phyloP scores from a whole-genome alignment of 2,329 filamentous ascomycete genomes.

The Tolypocladium tropicale region DNA sequence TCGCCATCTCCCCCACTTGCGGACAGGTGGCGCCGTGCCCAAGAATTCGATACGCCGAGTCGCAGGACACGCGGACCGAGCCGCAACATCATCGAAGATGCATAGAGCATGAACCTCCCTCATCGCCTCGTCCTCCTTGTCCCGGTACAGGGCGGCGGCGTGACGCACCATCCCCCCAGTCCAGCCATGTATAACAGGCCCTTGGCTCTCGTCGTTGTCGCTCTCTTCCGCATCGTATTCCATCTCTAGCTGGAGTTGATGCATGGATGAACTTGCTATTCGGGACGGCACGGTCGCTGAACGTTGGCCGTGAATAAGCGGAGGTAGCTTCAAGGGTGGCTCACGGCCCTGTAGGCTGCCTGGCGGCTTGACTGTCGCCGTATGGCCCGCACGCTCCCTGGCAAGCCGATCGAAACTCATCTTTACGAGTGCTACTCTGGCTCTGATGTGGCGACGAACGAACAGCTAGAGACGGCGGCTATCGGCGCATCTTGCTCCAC shows the following conservation, averaged over 20 bases:
- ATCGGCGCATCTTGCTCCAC: background rate
- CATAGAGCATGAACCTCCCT: conserved; percentile 11
- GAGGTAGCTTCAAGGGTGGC: conserved; percentile 6
- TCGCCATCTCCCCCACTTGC: conserved; percentile 12
- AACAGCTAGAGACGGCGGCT: background rate
- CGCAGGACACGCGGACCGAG: background rate
- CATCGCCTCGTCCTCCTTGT: conserved; percentile 4
- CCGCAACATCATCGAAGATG: conserved; percentile 9
- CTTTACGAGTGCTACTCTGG: background rate
- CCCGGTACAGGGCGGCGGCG: conserved; percentile 2
- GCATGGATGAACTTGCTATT: conserved; percentile 8
- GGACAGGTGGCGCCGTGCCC: conserved; percentile 2
- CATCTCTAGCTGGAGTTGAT: conserved; percentile 13
- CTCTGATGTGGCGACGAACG: background rate
- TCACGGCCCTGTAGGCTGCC: background rate
- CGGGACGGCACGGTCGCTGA: conserved; percentile 3
- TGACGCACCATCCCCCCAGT: conserved; percentile 4
- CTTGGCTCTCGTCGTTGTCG: conserved; percentile 7
- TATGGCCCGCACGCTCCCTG: background rate
- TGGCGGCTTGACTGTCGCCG: background rate
- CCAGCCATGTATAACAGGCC: conserved; percentile 6
- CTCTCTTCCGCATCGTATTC: conserved; percentile 11
- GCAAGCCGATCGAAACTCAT: background rate
- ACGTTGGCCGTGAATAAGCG: conserved; percentile 7
- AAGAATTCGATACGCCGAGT: background rate